Base-by-base conservation (phyloP, 2,329 filamentous ascomycete species). In the Hypoxylon sp. region DNA sequence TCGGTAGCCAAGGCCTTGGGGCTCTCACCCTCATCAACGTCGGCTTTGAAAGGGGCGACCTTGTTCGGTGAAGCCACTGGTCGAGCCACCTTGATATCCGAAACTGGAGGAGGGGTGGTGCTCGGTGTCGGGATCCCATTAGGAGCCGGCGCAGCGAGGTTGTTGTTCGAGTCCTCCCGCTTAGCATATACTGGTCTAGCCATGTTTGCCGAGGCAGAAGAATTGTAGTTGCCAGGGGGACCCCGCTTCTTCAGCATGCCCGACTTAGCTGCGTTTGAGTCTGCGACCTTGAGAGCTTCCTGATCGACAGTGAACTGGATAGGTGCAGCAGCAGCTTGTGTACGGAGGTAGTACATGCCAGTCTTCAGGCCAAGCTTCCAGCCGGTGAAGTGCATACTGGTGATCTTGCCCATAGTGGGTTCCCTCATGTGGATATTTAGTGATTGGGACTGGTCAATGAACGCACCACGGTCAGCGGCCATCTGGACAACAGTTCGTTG, bases 351-450 rank as follows among this genome's bases (percentile, higher is more conserved):
- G 90, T 99, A 99, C 96, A 99, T 98, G 85, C 96, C 96, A 37
- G 96, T 99, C 92, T 99, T 99, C 75, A 99, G 89, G 78, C 96
- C 96, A 73, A 98, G 91, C 88, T 98, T 99, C 96, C 96, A 99
- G 76, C 96, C 96, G 53, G 96, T 89, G 79, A 99, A 99, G 86
- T 99, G 96, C 96, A 99, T 99, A 81, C 92, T 96, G 67, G 96
- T 99, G 81, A 99, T 97, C 88, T 99, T 99, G 84, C 96, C 96
- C 95, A 99, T 98, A 57, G 94, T 97, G 46, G 96, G 96, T 78
- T 98, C 95, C 83, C 97, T 97, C 91, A 99, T 94, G 87, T 99
- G 96, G 75, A 99, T 98, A 87, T 99, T 99, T 76, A 99, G 90
- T 11, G 95, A 98, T 83, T 99, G 96, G 55, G 94, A 98, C 87